phyloP scores from a whole-genome alignment of 306 rosid species.

The Pterocarpus santalinus region DNA sequence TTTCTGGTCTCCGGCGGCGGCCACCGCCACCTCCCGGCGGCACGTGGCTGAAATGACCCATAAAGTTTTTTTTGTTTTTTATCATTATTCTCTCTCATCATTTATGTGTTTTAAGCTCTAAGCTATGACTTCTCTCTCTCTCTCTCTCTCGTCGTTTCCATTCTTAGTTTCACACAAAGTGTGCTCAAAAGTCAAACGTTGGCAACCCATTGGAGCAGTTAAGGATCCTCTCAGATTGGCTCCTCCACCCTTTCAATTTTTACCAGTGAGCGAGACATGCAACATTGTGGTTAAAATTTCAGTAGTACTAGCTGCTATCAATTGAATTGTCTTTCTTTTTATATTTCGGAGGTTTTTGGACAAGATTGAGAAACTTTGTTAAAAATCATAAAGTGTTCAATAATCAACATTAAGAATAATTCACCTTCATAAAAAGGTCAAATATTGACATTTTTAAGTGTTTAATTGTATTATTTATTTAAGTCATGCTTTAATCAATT shows the following conservation, averaged over 20 bases:
- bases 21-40: conserved; percentile 35
- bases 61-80: neutral
- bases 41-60: conserved; percentile 29
- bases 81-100: conserved; percentile 19
- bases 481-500: neutral
- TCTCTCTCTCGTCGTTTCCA: conserved; percentile 32
- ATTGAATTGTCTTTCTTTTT: neutral
- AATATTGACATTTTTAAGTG: neutral
- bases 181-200: conserved; percentile 61
- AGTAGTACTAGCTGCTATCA: neutral
- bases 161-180: conserved; percentile 41
- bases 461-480: neutral
- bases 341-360: neutral
- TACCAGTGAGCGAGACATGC: neutral
- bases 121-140: conserved; percentile 22
- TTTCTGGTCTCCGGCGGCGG: conserved; percentile 19
- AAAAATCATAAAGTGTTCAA: neutral
- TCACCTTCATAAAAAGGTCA: neutral
- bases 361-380: neutral
- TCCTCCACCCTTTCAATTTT: neutral
- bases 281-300: neutral
- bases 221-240: conserved; percentile 31
- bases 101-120: conserved; percentile 2
- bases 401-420: neutral
- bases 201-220: conserved; percentile 33